These are phyloP conservation scores for Ganoderma leucocontextum DNA, from an alignment of 1,284 basidiomycete species.

Conservation along the genomic window DNA sequence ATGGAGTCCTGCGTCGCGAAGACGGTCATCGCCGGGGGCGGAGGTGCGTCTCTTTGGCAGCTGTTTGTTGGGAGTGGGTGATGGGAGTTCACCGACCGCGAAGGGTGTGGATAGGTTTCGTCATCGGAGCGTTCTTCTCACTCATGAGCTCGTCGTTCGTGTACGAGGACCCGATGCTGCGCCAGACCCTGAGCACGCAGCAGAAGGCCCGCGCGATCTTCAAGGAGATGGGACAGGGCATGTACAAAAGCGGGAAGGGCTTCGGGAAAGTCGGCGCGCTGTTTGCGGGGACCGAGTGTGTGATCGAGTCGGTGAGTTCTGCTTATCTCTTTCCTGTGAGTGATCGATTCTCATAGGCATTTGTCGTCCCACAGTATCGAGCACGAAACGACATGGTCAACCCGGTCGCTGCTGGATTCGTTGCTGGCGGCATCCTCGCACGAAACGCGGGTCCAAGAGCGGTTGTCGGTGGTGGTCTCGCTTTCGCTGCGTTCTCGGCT, in stretches of 20 bases:
- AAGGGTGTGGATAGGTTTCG: constrained; percentile 71
- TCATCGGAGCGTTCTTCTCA: constrained; percentile 94
- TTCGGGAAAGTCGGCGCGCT: constrained; percentile 96
- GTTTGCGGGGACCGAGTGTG: constrained; percentile 94
- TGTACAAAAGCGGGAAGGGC: constrained; percentile 91
- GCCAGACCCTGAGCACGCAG: constrained; percentile 67
- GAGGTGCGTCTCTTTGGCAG: constrained; percentile 61
- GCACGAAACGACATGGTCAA: constrained; percentile 96
- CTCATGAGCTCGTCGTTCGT: constrained; percentile 96
- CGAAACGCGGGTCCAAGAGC: constrained; percentile 87
- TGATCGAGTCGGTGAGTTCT: constrained; percentile 89
- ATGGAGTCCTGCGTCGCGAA: constrained; percentile 91
- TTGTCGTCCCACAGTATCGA: constrained; percentile 75
- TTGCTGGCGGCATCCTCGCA: constrained; percentile 85
- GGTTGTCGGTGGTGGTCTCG: constrained; percentile 82
- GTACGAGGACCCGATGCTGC: constrained; percentile 92
- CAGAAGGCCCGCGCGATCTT: constrained; percentile 90
- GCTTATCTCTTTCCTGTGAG: constrained; percentile 13
- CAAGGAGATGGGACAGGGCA: constrained; percentile 93
- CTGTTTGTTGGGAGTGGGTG: not conserved
- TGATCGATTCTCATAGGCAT: not conserved
- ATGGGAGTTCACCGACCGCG: constrained; percentile 13
- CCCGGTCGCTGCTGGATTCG: constrained; percentile 74
- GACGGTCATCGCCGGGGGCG: constrained; percentile 79
- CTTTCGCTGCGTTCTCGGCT: constrained; percentile 91